Conservation (phyloP, 257 asterid genomes). For the Cruciata laevipes region DNA sequence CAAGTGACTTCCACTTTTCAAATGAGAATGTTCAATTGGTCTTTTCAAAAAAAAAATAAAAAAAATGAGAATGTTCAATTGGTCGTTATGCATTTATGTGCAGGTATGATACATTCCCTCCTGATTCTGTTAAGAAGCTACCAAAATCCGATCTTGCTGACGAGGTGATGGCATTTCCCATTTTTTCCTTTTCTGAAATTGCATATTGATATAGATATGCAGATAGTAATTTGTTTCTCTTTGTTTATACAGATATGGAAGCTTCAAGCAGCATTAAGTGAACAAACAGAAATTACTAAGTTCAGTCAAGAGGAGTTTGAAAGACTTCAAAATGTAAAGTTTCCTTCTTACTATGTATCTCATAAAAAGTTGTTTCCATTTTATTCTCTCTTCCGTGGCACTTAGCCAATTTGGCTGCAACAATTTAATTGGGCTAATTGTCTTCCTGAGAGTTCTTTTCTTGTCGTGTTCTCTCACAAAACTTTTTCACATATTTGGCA, state of each 20-base stretch:
- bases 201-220: background rate
- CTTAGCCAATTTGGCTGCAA: background rate
- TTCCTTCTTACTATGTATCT: background rate
- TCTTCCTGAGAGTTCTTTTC: background rate
- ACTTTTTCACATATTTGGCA: too few relatives aligned
- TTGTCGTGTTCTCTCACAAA: background rate
- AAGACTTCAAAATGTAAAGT: constrained; percentile 66
- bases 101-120: constrained; percentile 82
- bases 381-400: background rate
- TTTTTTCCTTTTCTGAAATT: background rate
- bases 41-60: too few relatives aligned
- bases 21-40: background rate
- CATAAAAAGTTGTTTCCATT: background rate
- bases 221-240: background rate
- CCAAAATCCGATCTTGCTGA: constrained; percentile 75
- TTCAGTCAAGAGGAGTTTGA: constrained; percentile 85
- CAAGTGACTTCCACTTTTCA: background rate
- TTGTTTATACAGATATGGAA: constrained; percentile 57
- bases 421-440: background rate
- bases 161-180: constrained; percentile 45
- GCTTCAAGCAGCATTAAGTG: constrained; percentile 65
- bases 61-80: background rate
- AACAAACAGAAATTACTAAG: constrained; percentile 70
- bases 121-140: constrained; percentile 81
- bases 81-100: constrained; percentile 5